Evolutionary conservation across 2,329 filamentous ascomycete genomes (phyloP).

Genomic region (Exophiala lecanii-corni): DNA sequence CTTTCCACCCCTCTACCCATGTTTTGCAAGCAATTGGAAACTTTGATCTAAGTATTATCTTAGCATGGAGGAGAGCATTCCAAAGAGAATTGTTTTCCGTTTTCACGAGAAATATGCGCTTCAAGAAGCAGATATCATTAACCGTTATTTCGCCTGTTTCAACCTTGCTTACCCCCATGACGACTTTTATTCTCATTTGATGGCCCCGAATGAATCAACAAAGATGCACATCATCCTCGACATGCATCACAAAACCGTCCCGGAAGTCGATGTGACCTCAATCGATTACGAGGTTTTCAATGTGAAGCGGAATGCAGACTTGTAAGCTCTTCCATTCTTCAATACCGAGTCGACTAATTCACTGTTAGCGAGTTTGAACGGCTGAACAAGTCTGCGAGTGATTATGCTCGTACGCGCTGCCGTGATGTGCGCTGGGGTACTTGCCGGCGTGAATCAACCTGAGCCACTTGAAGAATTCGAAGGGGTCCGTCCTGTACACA

Average conservation of each 20-base stretch:
- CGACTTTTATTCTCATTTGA: slow-evolving; percentile 8
- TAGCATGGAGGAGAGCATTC: no score
- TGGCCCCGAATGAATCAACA: slow-evolving; percentile 6
- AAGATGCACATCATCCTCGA: slow-evolving; percentile 10
- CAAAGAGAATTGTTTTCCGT: no score
- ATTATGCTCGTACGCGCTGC: slow-evolving; percentile 3
- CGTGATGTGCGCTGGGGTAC: neutral
- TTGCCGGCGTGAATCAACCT: slow-evolving; percentile 3
- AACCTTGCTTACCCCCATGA: neutral
- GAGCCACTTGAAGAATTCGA: slow-evolving; percentile 1
- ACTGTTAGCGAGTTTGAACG: slow-evolving; percentile 1
- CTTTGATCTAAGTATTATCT: no score
- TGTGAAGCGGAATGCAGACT: neutral
- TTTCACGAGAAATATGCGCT: slow-evolving; percentile 6
- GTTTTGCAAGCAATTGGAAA: no score
- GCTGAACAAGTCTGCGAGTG: neutral
- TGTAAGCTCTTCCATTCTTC: neutral
- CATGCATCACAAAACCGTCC: neutral
- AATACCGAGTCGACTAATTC: neutral
- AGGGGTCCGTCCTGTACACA: neutral
- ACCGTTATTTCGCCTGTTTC: slow-evolving; percentile 1
- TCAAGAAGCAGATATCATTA: slow-evolving; percentile 2
- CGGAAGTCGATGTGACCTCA: neutral
- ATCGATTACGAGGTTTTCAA: slow-evolving; percentile 4
- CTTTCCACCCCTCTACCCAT: no score